Conservation (phyloP, 495 filamentous ascomycete genomes). For the Beverwykella pulmonaria region DNA sequence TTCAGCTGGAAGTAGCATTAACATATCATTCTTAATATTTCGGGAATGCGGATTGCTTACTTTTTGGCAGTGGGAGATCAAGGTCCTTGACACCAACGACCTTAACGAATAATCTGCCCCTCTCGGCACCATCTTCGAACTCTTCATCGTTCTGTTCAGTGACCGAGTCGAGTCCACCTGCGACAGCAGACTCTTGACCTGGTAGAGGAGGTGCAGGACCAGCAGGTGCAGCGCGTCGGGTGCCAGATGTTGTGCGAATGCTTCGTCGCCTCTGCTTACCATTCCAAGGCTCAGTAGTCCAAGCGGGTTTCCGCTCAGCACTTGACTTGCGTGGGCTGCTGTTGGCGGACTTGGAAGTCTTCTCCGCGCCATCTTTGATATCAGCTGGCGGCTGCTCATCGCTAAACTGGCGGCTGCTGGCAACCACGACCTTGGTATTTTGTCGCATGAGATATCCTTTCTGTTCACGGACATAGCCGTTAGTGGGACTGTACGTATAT, state of each 20-base stretch:
- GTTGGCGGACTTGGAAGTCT: constrained; percentile 63
- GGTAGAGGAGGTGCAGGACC: constrained; percentile 81
- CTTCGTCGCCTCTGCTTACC: constrained; percentile 70
- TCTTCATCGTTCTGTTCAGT: constrained; percentile 60
- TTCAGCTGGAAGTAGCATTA: constrained; percentile 63
- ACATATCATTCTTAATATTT: constrained; percentile 11
- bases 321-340: constrained; percentile 73
- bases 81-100: constrained; percentile 95
- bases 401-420: constrained; percentile 61
- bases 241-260: constrained; percentile 59
- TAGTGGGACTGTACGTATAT: constrained; percentile 38
- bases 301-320: constrained; percentile 58
- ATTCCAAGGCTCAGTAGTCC: constrained; percentile 98
- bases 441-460: constrained; percentile 98
- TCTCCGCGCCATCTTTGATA: not conserved
- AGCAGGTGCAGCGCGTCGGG: constrained; percentile 62
- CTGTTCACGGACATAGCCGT: constrained; percentile 53
- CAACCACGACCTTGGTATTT: constrained; percentile 95
- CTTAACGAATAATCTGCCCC: constrained; percentile 95
- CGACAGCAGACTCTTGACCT: constrained; percentile 80
- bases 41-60: constrained; percentile 55
- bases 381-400: constrained; percentile 47
- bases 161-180: constrained; percentile 60
- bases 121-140: constrained; percentile 77
- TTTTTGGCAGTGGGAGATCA: constrained; percentile 85